Percentiles rank a stretch among this genome's conserved stretches.
phyloP scores from a whole-genome alignment of 768 basidiomycete species.

The Clathrus columnatus region DNA sequence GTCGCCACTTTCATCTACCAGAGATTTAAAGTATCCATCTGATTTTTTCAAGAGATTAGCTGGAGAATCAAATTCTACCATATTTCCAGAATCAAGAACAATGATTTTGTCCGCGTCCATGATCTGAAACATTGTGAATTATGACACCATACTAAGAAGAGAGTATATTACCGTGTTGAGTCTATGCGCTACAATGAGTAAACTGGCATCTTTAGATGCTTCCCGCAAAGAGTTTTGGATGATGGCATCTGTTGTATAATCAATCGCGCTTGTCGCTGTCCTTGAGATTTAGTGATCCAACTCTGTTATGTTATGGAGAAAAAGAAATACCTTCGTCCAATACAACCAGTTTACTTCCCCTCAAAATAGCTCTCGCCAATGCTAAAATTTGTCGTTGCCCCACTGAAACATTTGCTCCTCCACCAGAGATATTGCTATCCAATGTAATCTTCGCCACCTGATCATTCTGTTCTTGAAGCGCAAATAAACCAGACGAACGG shows the following conservation, averaged over 20 bases:
- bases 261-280: slow-evolving; percentile 44
- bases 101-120: slow-evolving; percentile 55
- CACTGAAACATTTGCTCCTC: slow-evolving; percentile 42
- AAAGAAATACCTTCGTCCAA: slow-evolving; percentile 42
- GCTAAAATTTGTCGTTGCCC: slow-evolving; percentile 55
- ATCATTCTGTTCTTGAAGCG: slow-evolving; percentile 29
- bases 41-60: slow-evolving; percentile 24
- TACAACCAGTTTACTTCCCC: slow-evolving; percentile 48
- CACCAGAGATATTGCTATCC: slow-evolving; percentile 36
- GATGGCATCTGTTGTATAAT: slow-evolving; percentile 47
- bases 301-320: background rate
- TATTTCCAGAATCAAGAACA: slow-evolving; percentile 3
- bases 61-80: slow-evolving; percentile 34
- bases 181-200: slow-evolving; percentile 51
- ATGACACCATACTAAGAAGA: background rate
- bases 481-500: slow-evolving; percentile 37
- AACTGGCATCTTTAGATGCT: slow-evolving; percentile 36
- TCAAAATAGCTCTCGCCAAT: slow-evolving; percentile 48
- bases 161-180: too few species aligned
- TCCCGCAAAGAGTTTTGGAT: slow-evolving; percentile 50
- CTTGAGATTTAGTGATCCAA: too few species aligned
- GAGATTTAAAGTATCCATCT: slow-evolving; percentile 16
- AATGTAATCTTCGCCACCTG: slow-evolving; percentile 30
- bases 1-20: slow-evolving; percentile 23
- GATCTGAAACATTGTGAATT: slow-evolving; percentile 21